A percentile compares a stretch with the other conserved stretches of the same genome.
Conservation (phyloP, 352 stramenopile species). For the Globisporangium splendens region DNA sequence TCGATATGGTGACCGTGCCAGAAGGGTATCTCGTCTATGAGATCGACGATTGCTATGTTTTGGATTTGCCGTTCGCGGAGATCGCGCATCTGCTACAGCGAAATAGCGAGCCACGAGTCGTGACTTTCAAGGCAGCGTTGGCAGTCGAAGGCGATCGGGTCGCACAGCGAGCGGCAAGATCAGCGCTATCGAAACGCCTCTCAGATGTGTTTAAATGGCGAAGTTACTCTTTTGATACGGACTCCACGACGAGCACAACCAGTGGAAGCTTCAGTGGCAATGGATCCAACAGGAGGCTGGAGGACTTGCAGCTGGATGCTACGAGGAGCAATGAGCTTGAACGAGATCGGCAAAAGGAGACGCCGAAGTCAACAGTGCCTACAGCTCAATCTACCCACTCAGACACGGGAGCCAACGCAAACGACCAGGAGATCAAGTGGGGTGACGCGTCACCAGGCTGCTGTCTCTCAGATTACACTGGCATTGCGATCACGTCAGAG, state of each 20-base stretch:
- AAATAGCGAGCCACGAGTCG: constrained; percentile 34
- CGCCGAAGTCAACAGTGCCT: not conserved
- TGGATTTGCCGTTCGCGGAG: constrained; percentile 53
- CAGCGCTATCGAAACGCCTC: constrained; percentile 39
- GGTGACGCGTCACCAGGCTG: constrained; percentile 4
- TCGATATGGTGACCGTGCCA: constrained; percentile 33
- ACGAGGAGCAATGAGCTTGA: too few species aligned
- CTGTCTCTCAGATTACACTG: constrained; percentile 54
- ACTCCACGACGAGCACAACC: not conserved
- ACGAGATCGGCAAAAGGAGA: not conserved
- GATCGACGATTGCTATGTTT: constrained; percentile 57
- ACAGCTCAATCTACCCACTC: not conserved
- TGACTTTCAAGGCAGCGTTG: constrained; percentile 61
- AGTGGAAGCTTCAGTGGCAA: constrained; percentile 17
- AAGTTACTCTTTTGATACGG: constrained; percentile 23
- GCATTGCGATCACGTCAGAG: constrained; percentile 33
- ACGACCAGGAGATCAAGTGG: constrained; percentile 15
- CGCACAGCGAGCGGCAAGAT: constrained; percentile 10
- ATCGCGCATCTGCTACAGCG: constrained; percentile 54
- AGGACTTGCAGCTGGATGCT: too few species aligned
- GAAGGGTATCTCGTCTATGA: constrained; percentile 62
- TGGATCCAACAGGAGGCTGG: too few species aligned
- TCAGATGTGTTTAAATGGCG: constrained; percentile 50
- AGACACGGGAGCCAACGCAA: not conserved
- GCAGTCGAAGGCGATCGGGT: constrained; percentile 29